A percentile compares a stretch with the other conserved stretches of the same genome.
phyloP scores from a whole-genome alignment of 805 yeast species.

The Sugiyamaella smithiae region DNA sequence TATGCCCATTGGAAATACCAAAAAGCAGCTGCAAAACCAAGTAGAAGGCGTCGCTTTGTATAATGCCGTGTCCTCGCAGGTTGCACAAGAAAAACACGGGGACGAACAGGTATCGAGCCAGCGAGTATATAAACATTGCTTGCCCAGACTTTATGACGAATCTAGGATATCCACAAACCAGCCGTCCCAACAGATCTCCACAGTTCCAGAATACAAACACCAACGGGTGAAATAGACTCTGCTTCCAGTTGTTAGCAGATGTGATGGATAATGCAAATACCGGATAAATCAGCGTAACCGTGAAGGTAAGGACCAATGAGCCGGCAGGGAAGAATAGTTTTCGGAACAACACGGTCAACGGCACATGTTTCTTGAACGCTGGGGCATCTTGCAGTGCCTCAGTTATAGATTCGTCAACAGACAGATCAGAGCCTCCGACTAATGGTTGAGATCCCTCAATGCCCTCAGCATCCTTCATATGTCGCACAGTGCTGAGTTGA shows the following conservation, averaged over 20 bases:
- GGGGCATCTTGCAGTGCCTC: neutral
- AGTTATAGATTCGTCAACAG: neutral
- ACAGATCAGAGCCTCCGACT: neutral
- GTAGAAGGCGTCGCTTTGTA: constrained; percentile 51
- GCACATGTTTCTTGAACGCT: constrained; percentile 41
- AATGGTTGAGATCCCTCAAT: constrained; percentile 16
- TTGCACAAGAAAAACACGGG: constrained; percentile 75
- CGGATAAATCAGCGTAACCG: constrained; percentile 77
- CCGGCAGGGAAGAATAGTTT: constrained; percentile 62
- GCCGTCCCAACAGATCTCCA: constrained; percentile 82
- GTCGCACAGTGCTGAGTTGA: neutral
- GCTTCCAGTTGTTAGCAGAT: constrained; percentile 42
- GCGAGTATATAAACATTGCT: constrained; percentile 51
- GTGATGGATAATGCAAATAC: constrained; percentile 76
- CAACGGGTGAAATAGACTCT: constrained; percentile 60
- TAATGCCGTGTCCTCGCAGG: constrained; percentile 43
- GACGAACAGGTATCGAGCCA: constrained; percentile 53
- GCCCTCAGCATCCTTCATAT: constrained; percentile 18
- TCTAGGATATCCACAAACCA: constrained; percentile 52
- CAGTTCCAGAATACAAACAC: constrained; percentile 83
- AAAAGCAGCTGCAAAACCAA: constrained; percentile 67
- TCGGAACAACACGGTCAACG: constrained; percentile 57
- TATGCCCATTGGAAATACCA: constrained; percentile 87
- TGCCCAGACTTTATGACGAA: constrained; percentile 45
- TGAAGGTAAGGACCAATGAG: constrained; percentile 71